Base-by-base conservation (phyloP, 768 basidiomycete genomes). In the Rhodotorula babjevae region DNA sequence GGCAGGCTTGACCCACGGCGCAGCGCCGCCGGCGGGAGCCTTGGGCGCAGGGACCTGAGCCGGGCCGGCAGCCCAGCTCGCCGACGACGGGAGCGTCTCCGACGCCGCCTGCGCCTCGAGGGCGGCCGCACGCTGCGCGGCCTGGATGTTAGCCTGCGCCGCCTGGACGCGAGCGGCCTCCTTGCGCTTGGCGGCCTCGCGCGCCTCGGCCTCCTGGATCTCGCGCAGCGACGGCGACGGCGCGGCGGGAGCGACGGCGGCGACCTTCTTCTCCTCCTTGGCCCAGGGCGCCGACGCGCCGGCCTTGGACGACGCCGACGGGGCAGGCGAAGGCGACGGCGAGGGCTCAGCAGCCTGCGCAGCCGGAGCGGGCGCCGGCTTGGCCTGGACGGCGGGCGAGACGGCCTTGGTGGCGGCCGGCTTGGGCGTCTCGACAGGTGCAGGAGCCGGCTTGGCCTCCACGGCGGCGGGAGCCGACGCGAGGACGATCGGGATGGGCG, bases 201-300 rank as follows among this genome's bases (percentile, higher is more conserved):
- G 92, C 15, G 86, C 87, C 81, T 99, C 96, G 5, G 89, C 88
- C 76, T 96, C 93, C 80, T 99, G 96, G 59, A 99, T 99, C 68
- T 98, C 93, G 67, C 93, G 88, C 50, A 99, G 82, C 72, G 90
- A 91, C 50, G 89, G 83, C n/a, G 74, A 63, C 8, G 73, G 49
- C 2, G 61, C 47, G 47, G 77, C 63, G 50, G 50, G 50, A 9
- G 69, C 63, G 31, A 71, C 69, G 47, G 58, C 55, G 49, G 61
- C 56, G 49, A 33, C 55, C 46, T 46, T 46, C 46, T 46, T 46
- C 44, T 57, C 68, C 40, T 68, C 63, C 46, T 66, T 63, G 29
- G 77, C 60, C 67, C 68, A 70, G n/a, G 68, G 88, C 47, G 88
- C 88, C 72, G 86, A 86, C 29, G 85, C 83, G 88, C 90, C 90